Percentiles rank a stretch among this genome's conserved stretches.
These are phyloP conservation scores for Penicillium crustosum DNA, from an alignment of 2,329 filamentous ascomycete genomes.

Conservation along the genomic window DNA sequence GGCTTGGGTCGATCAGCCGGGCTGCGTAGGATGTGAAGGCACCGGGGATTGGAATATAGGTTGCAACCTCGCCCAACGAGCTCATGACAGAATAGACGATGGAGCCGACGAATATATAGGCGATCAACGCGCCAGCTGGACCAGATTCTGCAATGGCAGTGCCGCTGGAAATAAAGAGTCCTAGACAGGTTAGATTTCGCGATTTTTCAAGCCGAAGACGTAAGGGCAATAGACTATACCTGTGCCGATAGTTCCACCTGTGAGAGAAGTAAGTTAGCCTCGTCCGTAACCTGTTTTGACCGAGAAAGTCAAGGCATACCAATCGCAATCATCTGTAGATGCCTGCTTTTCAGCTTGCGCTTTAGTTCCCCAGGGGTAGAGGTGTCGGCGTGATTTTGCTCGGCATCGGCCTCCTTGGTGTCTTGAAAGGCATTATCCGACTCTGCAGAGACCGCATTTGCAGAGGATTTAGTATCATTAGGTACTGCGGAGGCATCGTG, in stretches of 20 bases:
- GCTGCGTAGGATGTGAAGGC: constrained; percentile 74
- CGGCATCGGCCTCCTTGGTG: constrained; percentile 19
- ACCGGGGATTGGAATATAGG: constrained; percentile 72
- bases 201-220: background rate
- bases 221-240: constrained; percentile 10
- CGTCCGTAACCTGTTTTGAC: background rate
- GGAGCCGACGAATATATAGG: constrained; percentile 67
- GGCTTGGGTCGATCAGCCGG: constrained; percentile 69
- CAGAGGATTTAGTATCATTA: background rate
- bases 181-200: constrained; percentile 32
- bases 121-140: constrained; percentile 65
- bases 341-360: constrained; percentile 26
- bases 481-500: constrained; percentile 5
- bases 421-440: constrained; percentile 15
- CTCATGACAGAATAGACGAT: constrained; percentile 75
- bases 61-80: constrained; percentile 66
- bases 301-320: constrained; percentile 12
- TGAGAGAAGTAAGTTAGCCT: constrained; percentile 7
- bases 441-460: constrained; percentile 2
- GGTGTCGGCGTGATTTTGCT: constrained; percentile 15
- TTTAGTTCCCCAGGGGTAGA: constrained; percentile 23
- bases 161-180: constrained; percentile 68
- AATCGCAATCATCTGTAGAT: constrained; percentile 28
- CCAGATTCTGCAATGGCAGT: constrained; percentile 62
- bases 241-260: constrained; percentile 28